Conservation (phyloP, 1,284 basidiomycete species). For the Gomphus bonarii region DNA sequence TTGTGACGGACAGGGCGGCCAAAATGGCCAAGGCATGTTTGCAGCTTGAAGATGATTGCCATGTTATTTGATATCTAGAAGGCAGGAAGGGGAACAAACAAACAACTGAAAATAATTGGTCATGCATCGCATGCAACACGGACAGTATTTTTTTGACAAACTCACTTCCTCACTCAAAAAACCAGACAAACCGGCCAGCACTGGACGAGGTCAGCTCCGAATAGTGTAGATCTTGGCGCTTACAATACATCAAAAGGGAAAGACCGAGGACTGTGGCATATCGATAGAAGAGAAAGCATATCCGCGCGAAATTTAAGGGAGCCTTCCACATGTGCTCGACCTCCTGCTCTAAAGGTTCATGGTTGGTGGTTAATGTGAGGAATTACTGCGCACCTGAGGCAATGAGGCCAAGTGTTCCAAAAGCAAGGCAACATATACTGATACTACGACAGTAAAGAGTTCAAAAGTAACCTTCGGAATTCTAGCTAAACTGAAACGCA, state of each 20-base stretch:
- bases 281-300: slow-evolving; percentile 15
- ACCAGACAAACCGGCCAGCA: not conserved
- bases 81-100: not conserved
- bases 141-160: not conserved
- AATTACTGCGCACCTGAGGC: not conserved
- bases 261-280: slow-evolving; percentile 12
- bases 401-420: slow-evolving; percentile 6
- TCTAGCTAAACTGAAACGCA: not conserved
- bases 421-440: not conserved
- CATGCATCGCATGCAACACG: not conserved
- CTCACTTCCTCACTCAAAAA: not conserved
- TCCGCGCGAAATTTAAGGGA: slow-evolving; percentile 6
- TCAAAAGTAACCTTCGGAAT: not conserved
- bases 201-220: not conserved
- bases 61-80: not conserved
- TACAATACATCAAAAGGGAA: not conserved
- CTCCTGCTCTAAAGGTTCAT: slow-evolving; percentile 13
- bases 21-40: slow-evolving; percentile 1
- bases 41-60: not conserved
- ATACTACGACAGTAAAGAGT: not conserved
- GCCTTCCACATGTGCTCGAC: slow-evolving; percentile 16
- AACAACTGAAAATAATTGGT: not conserved
- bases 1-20: not conserved
- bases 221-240: not conserved
- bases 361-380: not conserved